Base-by-base conservation (phyloP, 1,284 basidiomycete genomes). In the Clitocybe nebularis region DNA sequence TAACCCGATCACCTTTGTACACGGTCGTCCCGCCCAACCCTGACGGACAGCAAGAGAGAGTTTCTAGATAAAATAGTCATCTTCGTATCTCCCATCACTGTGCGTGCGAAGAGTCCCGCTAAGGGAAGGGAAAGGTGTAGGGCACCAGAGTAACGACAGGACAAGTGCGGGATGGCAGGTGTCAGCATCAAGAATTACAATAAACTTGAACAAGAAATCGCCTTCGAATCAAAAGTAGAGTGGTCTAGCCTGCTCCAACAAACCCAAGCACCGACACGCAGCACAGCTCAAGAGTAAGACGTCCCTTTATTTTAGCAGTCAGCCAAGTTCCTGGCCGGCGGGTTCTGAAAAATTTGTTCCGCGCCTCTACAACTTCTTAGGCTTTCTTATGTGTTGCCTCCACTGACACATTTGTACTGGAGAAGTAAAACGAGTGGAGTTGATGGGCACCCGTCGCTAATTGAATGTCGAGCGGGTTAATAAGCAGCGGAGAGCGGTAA, bases 231-330 rank as follows among this genome's bases (percentile, higher is more conserved):
- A 25, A 6, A 13, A 34, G 10, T 10, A 25, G 25, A n/a, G 21
- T n/a, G n/a, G n/a, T n/a, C n/a, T n/a, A n/a, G n/a, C n/a, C 26
- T 14, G 11, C 26, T 14, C 3, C 8, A 11, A 3, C 13, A 13
- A 16, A 13, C 29, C 19, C 13, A 16, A 32, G 19, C 3, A 8
- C 29, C 29, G n/a, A 11, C 29, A 17, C 13, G 29, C 4, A 4
- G 6, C 6, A 7, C 11, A 7, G 22, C 11, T 13, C 14, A 4
- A 19, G 17, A 25, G 9, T 3, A 30, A 40, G 16, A 38, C 21
- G 33, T 39, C 77, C 81, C 52, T 56, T 89, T 86, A 71, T 46
- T 86, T 86, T 21, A 89, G 72, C 53, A 84, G 49, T 26, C 70
- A 69, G 1, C 75, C 80, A 41, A 75, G 67, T 45, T 67, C 76